Evolutionary conservation across 2,329 filamentous ascomycete genomes (phyloP).

Genomic region (Aspergillus glaucus): DNA sequence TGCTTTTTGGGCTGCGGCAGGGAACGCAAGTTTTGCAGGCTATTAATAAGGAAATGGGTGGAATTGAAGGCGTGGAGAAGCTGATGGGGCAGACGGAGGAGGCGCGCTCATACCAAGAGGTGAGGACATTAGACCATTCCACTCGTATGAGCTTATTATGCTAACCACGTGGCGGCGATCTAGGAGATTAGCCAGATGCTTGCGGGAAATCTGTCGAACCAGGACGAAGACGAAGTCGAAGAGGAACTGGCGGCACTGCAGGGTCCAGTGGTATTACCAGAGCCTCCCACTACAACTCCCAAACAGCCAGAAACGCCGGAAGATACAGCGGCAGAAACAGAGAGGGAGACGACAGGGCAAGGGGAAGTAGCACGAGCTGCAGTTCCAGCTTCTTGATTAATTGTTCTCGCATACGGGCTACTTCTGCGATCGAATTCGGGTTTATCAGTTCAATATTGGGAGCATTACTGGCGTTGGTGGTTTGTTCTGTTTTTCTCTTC

Average conservation of each 20-base stretch:
- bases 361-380: conserved; percentile 16
- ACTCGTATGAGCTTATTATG: not conserved
- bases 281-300: conserved; percentile 30
- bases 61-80: conserved; percentile 88
- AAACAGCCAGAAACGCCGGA: conserved; percentile 10
- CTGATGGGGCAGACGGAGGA: conserved; percentile 89
- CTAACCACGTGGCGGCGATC: conserved; percentile 5
- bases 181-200: conserved; percentile 92
- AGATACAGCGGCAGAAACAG: conserved; percentile 21
- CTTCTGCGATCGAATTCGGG: not conserved
- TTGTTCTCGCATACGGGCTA: not conserved
- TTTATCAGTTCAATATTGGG: not conserved
- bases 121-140: conserved; percentile 33
- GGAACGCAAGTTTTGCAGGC: conserved; percentile 82
- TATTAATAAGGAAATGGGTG: conserved; percentile 94
- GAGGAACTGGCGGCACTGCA: conserved; percentile 77
- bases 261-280: conserved; percentile 30
- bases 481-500: conserved; percentile 1
- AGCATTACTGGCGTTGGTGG: conserved; percentile 23
- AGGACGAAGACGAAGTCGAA: conserved; percentile 96
- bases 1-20: conserved; percentile 85
- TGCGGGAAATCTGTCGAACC: conserved; percentile 77
- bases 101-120: conserved; percentile 83
- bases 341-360: conserved; percentile 22
- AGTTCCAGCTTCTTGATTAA: conserved; percentile 8